These are phyloP conservation scores for Hyaloscypha variabilis DNA, from an alignment of 495 filamentous ascomycete genomes.

Conservation along the genomic window DNA sequence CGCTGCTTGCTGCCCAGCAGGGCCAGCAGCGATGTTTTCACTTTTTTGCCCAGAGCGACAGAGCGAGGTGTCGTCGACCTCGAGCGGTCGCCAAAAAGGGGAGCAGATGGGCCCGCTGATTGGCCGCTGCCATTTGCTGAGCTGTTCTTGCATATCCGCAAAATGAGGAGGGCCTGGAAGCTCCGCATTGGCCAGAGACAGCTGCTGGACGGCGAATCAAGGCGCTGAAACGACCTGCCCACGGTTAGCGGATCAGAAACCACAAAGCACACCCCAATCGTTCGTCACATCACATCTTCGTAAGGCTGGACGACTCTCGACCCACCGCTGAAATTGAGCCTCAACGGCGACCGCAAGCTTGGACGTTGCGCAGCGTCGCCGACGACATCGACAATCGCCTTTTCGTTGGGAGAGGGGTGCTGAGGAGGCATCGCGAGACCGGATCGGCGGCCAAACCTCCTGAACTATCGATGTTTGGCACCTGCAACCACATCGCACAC, in stretches of 20 bases:
- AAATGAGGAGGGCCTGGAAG: neutral
- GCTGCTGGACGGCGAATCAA: slow-evolving; percentile 15
- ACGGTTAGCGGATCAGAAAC: neutral
- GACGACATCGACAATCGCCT: slow-evolving; percentile 23
- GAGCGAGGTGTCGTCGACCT: slow-evolving; percentile 1
- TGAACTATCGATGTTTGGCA: slow-evolving; percentile 11
- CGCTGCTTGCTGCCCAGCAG: too few relatives aligned
- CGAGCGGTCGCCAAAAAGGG: neutral
- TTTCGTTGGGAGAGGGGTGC: slow-evolving; percentile 33
- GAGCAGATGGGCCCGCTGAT: neutral
- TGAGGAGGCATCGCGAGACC: slow-evolving; percentile 20
- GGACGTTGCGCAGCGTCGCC: slow-evolving; percentile 22
- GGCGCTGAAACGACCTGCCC: slow-evolving; percentile 2
- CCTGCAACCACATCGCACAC: neutral
- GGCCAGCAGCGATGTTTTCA: neutral
- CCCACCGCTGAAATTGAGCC: slow-evolving; percentile 27
- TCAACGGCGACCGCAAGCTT: slow-evolving; percentile 15
- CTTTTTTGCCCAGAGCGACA: neutral
- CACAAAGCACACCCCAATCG: slow-evolving; percentile 16
- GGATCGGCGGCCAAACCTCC: slow-evolving; percentile 17
- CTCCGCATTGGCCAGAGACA: slow-evolving; percentile 15
- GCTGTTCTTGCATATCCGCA: neutral
- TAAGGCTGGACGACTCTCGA: slow-evolving; percentile 36
- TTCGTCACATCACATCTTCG: slow-evolving; percentile 17
- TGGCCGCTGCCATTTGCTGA: neutral